Evolutionary conservation across 495 filamentous ascomycete species (phyloP), one percentile per base, ranked within the genome.

Genomic region (Hypomontagnella monticulosa): DNA sequence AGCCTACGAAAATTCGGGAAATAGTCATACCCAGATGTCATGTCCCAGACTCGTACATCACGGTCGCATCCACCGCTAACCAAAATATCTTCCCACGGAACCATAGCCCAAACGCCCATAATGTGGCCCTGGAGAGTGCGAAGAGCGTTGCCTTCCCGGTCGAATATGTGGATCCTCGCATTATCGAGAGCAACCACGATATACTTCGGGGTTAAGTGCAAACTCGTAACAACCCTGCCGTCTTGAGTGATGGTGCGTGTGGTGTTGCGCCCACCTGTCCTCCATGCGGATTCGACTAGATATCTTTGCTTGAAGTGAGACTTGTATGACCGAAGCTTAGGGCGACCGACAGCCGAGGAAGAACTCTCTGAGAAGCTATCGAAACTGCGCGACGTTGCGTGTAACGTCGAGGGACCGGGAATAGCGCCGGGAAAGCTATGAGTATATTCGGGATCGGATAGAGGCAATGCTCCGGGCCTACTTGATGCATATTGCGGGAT

Each of bases 21-120:
- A 14, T 47, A 42, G 46, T 68, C 89, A 77, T 87, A 97, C 93
- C 96, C 95, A 66, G 92, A 95, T 44, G 87, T 87, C 87, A 99
- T 90, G 75, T 99, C 93, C 95, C 95, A 99, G 2, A 98, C 96
- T 57, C 95, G 84, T 23, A 99, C 95, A 75, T 99, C 96, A 50
- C 95, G 86, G 76, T 99, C 95, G 75, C 95, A 99, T 32, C 95
- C 95, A 66, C 95, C 95, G 71, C 93, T 97, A 48, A 99, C 96
- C 57, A 99, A 81, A 54, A 90, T 91, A 75, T 99, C 93, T 59
- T 91, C 96, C 91, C 93, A 97, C 11, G 95, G 96, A 53, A 99
- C 93, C 94, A 99, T 98, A 15, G 95, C 95, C 95, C 95, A 99
- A 37, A 99, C 95, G 33, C 95, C 95, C 95, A 99, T 99, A 36